A percentile compares a stretch with the other conserved stretches of the same genome.
phyloP scores from a whole-genome alignment of 2,329 filamentous ascomycete species.

The Aspergillus novoparasiticus region DNA sequence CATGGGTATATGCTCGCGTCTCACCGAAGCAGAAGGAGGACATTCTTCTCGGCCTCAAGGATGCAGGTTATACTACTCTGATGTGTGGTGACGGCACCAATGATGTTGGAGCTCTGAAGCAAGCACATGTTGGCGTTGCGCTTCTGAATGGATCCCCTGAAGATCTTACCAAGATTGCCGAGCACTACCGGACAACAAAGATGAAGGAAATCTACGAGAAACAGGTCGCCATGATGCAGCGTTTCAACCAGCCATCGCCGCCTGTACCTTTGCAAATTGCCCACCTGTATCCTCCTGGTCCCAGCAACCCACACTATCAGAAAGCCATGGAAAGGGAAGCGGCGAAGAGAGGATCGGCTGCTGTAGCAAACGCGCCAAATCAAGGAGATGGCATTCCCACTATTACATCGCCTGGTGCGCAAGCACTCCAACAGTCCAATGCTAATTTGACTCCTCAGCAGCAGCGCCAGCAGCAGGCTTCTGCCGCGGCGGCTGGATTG shows the following conservation, averaged over 20 bases:
- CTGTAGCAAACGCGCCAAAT: constrained; percentile 52
- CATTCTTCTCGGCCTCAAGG: constrained; percentile 93
- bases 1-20: constrained; percentile 97
- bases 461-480: constrained; percentile 58
- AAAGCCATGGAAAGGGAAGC: constrained; percentile 89
- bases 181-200: constrained; percentile 90
- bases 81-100: constrained; percentile 99
- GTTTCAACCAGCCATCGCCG: constrained; percentile 92
- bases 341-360: constrained; percentile 71
- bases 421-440: constrained; percentile 56
- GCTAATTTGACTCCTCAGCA: constrained; percentile 55
- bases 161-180: constrained; percentile 86
- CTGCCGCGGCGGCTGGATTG: constrained; percentile 72
- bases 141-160: constrained; percentile 92
- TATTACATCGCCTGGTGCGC: constrained; percentile 67
- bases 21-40: constrained; percentile 99
- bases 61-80: constrained; percentile 94
- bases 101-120: constrained; percentile 95
- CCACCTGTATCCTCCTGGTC: constrained; percentile 89
- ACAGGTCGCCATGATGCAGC: constrained; percentile 84
- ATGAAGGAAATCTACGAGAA: constrained; percentile 99
- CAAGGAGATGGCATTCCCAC: constrained; percentile 63
- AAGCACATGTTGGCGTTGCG: constrained; percentile 95
- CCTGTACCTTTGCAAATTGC: constrained; percentile 91
- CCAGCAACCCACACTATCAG: constrained; percentile 88